These are phyloP conservation scores for Ensete glaucum DNA, from an alignment of 176 grass and related monocot genomes.

Conservation along the genomic window DNA sequence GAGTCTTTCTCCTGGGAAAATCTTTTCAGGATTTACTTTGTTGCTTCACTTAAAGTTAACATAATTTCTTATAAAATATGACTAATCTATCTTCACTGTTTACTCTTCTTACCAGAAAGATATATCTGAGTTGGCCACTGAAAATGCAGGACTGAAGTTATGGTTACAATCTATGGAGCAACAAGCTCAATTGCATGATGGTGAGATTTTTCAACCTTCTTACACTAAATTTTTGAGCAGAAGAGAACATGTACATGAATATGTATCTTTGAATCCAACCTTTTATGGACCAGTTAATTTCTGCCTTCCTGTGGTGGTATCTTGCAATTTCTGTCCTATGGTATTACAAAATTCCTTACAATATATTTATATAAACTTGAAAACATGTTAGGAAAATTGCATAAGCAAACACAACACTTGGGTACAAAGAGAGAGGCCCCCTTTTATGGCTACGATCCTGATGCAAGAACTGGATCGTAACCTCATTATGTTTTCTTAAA, in stretches of 20 bases:
- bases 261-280: not conserved
- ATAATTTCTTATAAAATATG: not conserved
- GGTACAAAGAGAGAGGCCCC: too few relatives aligned
- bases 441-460: too few relatives aligned
- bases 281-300: not conserved
- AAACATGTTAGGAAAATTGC: too few relatives aligned
- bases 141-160: conserved; percentile 98
- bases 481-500: too few relatives aligned
- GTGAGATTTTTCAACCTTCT: conserved; percentile 22
- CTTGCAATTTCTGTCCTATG: not conserved
- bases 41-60: not conserved
- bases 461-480: too few relatives aligned
- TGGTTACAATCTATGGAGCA: conserved; percentile 95
- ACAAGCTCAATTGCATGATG: conserved; percentile 89
- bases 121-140: conserved; percentile 78
- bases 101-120: conserved; percentile 52
- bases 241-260: not conserved
- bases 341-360: not conserved
- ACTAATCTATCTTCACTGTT: not conserved
- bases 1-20: not conserved
- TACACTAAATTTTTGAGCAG: not conserved
- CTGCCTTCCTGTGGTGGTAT: not conserved
- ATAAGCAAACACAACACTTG: too few relatives aligned
- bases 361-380: too few relatives aligned
- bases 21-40: not conserved